phyloP scores from a whole-genome alignment of 805 yeast species.

The Monosporozyma servazzii region DNA sequence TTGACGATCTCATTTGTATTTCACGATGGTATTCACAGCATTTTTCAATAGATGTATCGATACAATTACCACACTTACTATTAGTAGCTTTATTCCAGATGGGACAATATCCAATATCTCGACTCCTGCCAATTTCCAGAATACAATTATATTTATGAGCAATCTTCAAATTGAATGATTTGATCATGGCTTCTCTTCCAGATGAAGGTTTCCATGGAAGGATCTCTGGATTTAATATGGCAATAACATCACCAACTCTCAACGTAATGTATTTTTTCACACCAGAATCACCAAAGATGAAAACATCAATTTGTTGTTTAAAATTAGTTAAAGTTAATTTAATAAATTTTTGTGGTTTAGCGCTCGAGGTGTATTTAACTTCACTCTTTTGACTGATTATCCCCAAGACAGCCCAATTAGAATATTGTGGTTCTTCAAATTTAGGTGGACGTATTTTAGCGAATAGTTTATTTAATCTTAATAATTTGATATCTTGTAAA shows the following conservation, averaged over 20 bases:
- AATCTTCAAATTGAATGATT: constrained; percentile 47
- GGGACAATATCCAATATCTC: constrained; percentile 61
- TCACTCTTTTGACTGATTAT: constrained; percentile 50
- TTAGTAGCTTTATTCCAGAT: constrained; percentile 39
- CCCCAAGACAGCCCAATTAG: constrained; percentile 79
- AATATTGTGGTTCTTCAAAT: constrained; percentile 55
- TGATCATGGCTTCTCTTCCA: constrained; percentile 14
- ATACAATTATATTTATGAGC: constrained; percentile 43
- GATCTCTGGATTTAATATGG: constrained; percentile 65
- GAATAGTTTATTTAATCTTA: constrained; percentile 49
- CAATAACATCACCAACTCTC: constrained; percentile 63
- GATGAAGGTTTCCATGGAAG: constrained; percentile 31
- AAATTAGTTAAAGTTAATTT: constrained; percentile 62
- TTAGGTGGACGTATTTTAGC: constrained; percentile 63
- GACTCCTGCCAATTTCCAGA: constrained; percentile 64
- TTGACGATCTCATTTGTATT: constrained; percentile 39
- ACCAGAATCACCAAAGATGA: constrained; percentile 53
- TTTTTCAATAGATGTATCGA: constrained; percentile 43
- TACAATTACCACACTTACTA: constrained; percentile 51
- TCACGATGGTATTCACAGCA: constrained; percentile 72
- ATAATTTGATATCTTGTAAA: constrained; percentile 42
- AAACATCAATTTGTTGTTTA: constrained; percentile 46
- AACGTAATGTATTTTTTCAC: constrained; percentile 66
- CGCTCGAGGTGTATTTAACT: constrained; percentile 37
- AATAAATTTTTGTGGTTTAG: constrained; percentile 44